A percentile compares a stretch with the other conserved stretches of the same genome.
Evolutionary conservation across 2,329 filamentous ascomycete species (phyloP).

Genomic region (Aureobasidium uvarum): DNA sequence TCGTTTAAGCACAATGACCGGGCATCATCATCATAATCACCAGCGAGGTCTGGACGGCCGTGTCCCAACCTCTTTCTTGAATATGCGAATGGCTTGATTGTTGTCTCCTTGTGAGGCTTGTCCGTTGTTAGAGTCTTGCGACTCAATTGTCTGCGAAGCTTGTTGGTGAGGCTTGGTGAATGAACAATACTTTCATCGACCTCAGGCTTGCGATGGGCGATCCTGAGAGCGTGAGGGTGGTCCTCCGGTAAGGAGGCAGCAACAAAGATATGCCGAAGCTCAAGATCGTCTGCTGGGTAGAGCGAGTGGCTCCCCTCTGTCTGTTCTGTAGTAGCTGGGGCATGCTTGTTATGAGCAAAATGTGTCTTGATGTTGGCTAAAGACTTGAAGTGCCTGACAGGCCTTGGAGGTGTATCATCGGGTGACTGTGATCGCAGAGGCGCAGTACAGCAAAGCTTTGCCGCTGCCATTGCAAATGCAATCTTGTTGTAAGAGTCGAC

Average conservation of each 20-base stretch:
- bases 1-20: slow-evolving; percentile 15
- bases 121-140: slow-evolving; percentile 12
- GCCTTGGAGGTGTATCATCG: slow-evolving; percentile 18
- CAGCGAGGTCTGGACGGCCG: not conserved
- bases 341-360: slow-evolving; percentile 8
- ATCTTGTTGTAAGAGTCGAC: not conserved
- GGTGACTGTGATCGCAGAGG: slow-evolving; percentile 24
- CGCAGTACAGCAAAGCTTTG: slow-evolving; percentile 26
- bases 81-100: not conserved
- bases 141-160: slow-evolving; percentile 32
- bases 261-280: slow-evolving; percentile 33
- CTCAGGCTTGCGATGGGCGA: slow-evolving; percentile 29
- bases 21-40: slow-evolving; percentile 24
- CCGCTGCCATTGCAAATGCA: slow-evolving; percentile 16
- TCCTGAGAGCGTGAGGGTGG: slow-evolving; percentile 35
- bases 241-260: slow-evolving; percentile 35
- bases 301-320: not conserved
- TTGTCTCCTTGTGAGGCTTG: not conserved
- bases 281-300: slow-evolving; percentile 20
- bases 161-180: slow-evolving; percentile 33
- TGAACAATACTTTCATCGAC: slow-evolving; percentile 31
- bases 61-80: not conserved
- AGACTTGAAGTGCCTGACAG: slow-evolving; percentile 22
- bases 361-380: slow-evolving; percentile 21
- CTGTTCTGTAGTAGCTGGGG: not conserved